phyloP scores from a whole-genome alignment of 2,329 filamentous ascomycete species.

The Xylariaceae sp. region DNA sequence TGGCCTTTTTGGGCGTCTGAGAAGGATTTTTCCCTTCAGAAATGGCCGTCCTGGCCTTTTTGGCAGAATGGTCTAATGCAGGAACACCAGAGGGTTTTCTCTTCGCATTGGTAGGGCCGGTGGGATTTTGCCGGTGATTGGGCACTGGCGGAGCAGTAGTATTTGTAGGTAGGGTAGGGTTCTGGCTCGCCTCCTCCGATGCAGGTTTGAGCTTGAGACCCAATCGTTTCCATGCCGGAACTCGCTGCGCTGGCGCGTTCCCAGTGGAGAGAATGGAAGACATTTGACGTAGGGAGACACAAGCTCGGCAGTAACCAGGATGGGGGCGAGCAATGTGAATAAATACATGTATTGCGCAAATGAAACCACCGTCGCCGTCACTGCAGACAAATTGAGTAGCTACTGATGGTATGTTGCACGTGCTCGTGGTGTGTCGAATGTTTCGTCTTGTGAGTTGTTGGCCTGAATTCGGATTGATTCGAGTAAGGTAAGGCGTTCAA shows the following conservation, averaged over 20 bases:
- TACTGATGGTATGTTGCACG: neutral
- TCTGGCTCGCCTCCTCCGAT: slow-evolving; percentile 37
- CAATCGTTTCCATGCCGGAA: slow-evolving; percentile 65
- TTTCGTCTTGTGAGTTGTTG: neutral
- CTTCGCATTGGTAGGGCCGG: slow-evolving; percentile 30
- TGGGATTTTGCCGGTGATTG: slow-evolving; percentile 23
- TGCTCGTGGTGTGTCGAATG: neutral
- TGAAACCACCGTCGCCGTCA: slow-evolving; percentile 5
- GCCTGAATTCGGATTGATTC: neutral
- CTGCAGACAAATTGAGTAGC: neutral
- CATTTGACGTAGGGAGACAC: slow-evolving; percentile 43
- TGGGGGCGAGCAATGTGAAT: slow-evolving; percentile 12
- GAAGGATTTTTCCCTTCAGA: slow-evolving; percentile 34
- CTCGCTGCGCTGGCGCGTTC: slow-evolving; percentile 48
- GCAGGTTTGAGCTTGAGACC: slow-evolving; percentile 62
- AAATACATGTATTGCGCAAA: slow-evolving; percentile 7
- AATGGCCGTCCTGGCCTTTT: slow-evolving; percentile 37
- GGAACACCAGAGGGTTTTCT: slow-evolving; percentile 38
- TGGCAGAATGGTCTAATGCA: slow-evolving; percentile 36
- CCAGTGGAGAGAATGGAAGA: slow-evolving; percentile 41
- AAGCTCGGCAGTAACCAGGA: slow-evolving; percentile 17
- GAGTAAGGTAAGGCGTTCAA: neutral
- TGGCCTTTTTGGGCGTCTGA: slow-evolving; percentile 49
- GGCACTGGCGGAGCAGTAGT: slow-evolving; percentile 28
- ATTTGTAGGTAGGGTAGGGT: slow-evolving; percentile 33